These are phyloP conservation scores for Wickerhamomyces bisporus DNA, from an alignment of 805 yeast species.

Conservation along the genomic window DNA sequence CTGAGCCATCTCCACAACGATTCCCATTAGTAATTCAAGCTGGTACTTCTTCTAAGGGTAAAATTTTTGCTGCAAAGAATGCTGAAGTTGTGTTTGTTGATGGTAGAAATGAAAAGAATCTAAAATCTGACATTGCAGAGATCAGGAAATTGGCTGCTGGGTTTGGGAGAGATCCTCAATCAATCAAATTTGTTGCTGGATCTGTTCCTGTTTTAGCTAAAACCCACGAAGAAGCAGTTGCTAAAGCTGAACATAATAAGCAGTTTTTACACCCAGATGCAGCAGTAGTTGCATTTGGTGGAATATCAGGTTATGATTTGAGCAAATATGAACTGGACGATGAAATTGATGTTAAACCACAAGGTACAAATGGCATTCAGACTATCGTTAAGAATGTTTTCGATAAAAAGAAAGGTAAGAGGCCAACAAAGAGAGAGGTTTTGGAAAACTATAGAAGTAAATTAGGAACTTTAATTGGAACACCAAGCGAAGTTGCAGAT, in stretches of 20 bases:
- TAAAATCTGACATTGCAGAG: slow-evolving; percentile 24
- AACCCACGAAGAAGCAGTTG: slow-evolving; percentile 36
- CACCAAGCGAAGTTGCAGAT: slow-evolving; percentile 25
- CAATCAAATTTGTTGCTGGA: slow-evolving; percentile 32
- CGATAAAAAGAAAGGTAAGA: slow-evolving; percentile 10
- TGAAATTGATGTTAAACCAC: slow-evolving; percentile 27
- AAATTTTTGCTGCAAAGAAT: slow-evolving; percentile 35
- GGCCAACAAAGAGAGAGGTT: slow-evolving; percentile 16
- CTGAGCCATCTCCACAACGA: slow-evolving; percentile 13
- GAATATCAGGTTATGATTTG: slow-evolving; percentile 40
- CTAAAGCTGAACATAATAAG: slow-evolving; percentile 26
- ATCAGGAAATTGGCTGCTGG: slow-evolving; percentile 28
- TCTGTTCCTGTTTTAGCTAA: slow-evolving; percentile 30
- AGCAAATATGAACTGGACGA: slow-evolving; percentile 31
- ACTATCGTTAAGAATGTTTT: slow-evolving; percentile 24
- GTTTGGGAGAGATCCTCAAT: slow-evolving; percentile 30
- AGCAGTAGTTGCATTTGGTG: slow-evolving; percentile 29
- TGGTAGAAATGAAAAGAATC: slow-evolving; percentile 30
- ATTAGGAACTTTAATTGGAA: slow-evolving; percentile 29
- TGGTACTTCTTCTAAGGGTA: slow-evolving; percentile 34
- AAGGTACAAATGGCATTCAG: slow-evolving; percentile 28
- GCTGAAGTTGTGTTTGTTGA: slow-evolving; percentile 36
- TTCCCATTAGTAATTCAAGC: slow-evolving; percentile 39
- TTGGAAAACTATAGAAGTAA: slow-evolving; percentile 30
- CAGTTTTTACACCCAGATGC: slow-evolving; percentile 31